phyloP scores from a whole-genome alignment of 768 basidiomycete genomes.

The Crepidotus variabilis region DNA sequence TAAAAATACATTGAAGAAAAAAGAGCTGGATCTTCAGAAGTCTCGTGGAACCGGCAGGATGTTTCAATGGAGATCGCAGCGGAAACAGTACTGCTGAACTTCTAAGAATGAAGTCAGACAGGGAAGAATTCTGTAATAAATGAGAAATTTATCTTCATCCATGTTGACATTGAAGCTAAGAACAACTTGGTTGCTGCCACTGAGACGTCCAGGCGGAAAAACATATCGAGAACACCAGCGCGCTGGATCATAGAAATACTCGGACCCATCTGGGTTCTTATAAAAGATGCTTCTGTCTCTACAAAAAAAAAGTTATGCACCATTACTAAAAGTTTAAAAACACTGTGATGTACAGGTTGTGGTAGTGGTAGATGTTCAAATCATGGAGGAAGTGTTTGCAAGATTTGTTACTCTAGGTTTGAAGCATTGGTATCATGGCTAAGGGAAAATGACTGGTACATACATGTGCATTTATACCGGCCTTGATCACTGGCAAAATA shows the following conservation, averaged over 20 bases:
- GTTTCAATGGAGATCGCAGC: too few relatives aligned
- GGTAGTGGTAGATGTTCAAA: background rate
- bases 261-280: background rate
- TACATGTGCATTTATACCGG: too few relatives aligned
- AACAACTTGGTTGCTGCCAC: background rate
- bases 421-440: background rate
- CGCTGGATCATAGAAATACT: background rate
- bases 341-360: background rate
- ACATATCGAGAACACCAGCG: background rate
- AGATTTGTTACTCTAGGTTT: background rate
- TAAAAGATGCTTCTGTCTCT: background rate
- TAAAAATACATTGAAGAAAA: too few relatives aligned
- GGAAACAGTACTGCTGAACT: too few relatives aligned
- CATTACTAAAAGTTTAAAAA: background rate
- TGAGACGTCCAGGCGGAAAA: too few relatives aligned
- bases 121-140: too few relatives aligned
- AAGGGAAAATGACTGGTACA: too few relatives aligned
- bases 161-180: background rate
- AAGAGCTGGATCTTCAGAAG: too few relatives aligned
- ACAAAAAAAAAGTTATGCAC: background rate
- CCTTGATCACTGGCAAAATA: too few relatives aligned
- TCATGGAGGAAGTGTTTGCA: background rate
- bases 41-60: too few relatives aligned
- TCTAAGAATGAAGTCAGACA: too few relatives aligned
- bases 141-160: background rate